Conservation (phyloP, 163 green algal genomes). For the Scenedesmus sp. region DNA sequence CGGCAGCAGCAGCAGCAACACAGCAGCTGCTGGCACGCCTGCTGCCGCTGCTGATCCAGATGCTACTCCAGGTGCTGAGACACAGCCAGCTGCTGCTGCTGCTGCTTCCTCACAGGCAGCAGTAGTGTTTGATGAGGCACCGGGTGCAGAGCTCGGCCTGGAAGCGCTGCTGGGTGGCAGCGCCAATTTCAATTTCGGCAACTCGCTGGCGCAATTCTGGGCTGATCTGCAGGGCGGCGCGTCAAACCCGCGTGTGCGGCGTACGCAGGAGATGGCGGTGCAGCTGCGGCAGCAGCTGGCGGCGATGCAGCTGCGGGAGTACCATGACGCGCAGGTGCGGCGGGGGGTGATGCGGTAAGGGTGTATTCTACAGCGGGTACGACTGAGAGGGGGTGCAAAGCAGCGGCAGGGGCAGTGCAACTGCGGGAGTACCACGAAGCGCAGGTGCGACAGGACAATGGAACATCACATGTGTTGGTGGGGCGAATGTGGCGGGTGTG, state of each 20-base stretch:
- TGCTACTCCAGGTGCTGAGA: background rate
- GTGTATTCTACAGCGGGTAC: background rate
- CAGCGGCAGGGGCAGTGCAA: too few relatives aligned
- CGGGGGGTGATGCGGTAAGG: background rate
- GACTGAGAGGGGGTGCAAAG: too few relatives aligned
- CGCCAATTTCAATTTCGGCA: slow-evolving; percentile 32
- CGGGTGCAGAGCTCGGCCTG: background rate
- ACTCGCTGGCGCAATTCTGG: slow-evolving; percentile 27
- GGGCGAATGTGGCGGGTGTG: too few relatives aligned
- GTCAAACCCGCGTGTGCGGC: slow-evolving; percentile 1
- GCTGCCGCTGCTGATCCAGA: background rate
- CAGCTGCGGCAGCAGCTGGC: slow-evolving; percentile 44
- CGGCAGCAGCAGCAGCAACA: background rate
- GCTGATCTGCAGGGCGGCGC: background rate
- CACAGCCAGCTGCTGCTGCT: background rate
- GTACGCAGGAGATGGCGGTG: background rate
- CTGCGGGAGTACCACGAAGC: too few relatives aligned
- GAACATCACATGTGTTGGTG: too few relatives aligned
- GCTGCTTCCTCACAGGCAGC: background rate
- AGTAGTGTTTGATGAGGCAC: background rate
- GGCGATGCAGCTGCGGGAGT: slow-evolving; percentile 24
- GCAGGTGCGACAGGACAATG: too few relatives aligned
- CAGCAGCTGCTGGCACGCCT: background rate
- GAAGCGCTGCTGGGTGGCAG: background rate
- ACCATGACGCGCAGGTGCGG: slow-evolving; percentile 28